Conservation (phyloP, 495 filamentous ascomycete species). For the Aspergillus ostianus region DNA sequence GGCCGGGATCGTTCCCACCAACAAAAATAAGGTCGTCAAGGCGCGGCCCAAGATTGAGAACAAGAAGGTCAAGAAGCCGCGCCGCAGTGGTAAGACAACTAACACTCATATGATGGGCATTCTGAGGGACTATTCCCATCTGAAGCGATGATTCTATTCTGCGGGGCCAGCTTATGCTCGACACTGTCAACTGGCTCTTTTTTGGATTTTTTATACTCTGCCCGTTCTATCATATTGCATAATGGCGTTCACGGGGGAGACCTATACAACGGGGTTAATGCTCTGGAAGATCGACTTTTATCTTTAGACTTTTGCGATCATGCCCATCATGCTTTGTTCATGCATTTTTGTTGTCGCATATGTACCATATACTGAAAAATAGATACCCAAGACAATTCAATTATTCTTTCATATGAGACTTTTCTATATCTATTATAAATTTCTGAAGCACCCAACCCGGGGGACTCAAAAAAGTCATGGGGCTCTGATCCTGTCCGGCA, state of each 20-base stretch:
- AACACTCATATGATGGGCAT: conserved; percentile 92
- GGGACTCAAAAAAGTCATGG: background rate
- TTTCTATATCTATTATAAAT: background rate
- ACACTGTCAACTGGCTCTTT: background rate
- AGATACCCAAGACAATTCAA: conserved; percentile 32
- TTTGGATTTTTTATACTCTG: background rate
- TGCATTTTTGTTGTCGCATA: conserved; percentile 14
- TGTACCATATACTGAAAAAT: conserved; percentile 23
- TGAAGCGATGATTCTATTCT: conserved; percentile 42
- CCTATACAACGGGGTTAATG: background rate
- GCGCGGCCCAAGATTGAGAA: conserved; percentile 53
- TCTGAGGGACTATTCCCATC: conserved; percentile 77
- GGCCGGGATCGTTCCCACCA: conserved; percentile 74
- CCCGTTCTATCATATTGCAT: background rate
- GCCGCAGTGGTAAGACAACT: conserved; percentile 78
- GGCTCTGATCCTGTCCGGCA: too few relatives aligned
- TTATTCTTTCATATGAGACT: background rate
- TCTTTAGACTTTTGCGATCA: conserved; percentile 3
- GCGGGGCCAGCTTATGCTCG: background rate
- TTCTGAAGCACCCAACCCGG: background rate
- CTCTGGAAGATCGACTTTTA: background rate
- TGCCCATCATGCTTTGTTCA: background rate
- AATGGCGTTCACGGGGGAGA: background rate
- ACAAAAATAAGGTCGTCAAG: conserved; percentile 66
- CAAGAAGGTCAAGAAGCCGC: conserved; percentile 62